Percentiles rank a stretch among this genome's conserved stretches.
phyloP scores from a whole-genome alignment of 2,329 filamentous ascomycete genomes.

The Claviceps digitariae region DNA sequence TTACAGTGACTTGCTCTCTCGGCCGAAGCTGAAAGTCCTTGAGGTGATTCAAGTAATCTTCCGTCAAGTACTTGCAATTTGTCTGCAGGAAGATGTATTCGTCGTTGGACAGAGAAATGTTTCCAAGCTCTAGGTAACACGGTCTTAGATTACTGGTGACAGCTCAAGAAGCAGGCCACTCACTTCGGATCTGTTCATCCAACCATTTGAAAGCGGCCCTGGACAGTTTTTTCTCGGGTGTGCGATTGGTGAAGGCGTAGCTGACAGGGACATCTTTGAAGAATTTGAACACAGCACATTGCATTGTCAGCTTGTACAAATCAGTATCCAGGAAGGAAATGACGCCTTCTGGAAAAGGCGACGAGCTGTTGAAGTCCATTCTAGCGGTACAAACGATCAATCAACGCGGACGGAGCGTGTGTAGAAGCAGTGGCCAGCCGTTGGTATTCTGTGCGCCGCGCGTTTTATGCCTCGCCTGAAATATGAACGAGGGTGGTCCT shows the following conservation, averaged over 20 bases:
- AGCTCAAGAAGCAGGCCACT: constrained; percentile 14
- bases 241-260: constrained; percentile 92
- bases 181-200: constrained; percentile 66
- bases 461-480: background rate
- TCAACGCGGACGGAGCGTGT: background rate
- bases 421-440: background rate
- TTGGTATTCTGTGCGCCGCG: background rate
- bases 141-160: background rate
- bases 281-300: constrained; percentile 89
- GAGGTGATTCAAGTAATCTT: constrained; percentile 69
- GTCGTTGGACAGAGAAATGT: constrained; percentile 64
- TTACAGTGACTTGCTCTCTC: constrained; percentile 61
- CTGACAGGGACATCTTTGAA: constrained; percentile 73
- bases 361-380: constrained; percentile 55
- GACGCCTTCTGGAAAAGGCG: constrained; percentile 59
- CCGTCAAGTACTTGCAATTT: constrained; percentile 67
- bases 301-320: constrained; percentile 97
- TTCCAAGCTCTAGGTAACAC: constrained; percentile 53
- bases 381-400: background rate
- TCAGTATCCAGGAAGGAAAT: constrained; percentile 73
- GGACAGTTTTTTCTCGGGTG: constrained; percentile 81
- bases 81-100: constrained; percentile 68
- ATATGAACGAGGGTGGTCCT: background rate
- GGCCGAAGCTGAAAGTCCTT: constrained; percentile 71
- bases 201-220: constrained; percentile 78